Percentiles rank a stretch among this genome's conserved stretches.
Conservation (phyloP, 768 basidiomycete genomes). For the Megacollybia marginata region DNA sequence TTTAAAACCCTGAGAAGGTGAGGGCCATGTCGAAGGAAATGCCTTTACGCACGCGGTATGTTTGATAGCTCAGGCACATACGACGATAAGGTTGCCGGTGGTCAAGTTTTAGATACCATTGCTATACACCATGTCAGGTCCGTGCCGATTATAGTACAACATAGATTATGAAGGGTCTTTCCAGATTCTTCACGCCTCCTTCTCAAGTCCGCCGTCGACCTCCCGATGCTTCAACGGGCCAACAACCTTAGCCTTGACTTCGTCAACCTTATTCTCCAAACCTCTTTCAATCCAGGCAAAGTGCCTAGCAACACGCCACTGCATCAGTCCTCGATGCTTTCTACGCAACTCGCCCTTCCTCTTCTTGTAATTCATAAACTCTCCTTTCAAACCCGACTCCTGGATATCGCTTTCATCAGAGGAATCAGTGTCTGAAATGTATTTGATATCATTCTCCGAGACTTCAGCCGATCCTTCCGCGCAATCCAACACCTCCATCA, state of each 20-base stretch:
- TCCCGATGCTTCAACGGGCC: slow-evolving; percentile 27
- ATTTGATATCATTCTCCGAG: slow-evolving; percentile 12
- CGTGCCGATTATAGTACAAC: too few relatives aligned
- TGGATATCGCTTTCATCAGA: slow-evolving; percentile 16
- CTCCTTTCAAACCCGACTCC: slow-evolving; percentile 14
- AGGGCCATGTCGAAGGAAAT: too few relatives aligned
- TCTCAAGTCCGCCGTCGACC: slow-evolving; percentile 28
- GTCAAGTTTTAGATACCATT: too few relatives aligned
- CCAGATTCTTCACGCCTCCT: slow-evolving; percentile 22
- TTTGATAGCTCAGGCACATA: too few relatives aligned
- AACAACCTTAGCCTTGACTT: slow-evolving; percentile 32
- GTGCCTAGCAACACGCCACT: slow-evolving; percentile 48
- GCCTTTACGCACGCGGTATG: too few relatives aligned
- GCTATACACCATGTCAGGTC: too few relatives aligned
- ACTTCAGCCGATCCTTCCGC: slow-evolving; percentile 22
- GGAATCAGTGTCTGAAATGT: slow-evolving; percentile 6
- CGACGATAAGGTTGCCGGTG: too few relatives aligned
- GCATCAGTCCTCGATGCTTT: slow-evolving; percentile 59
- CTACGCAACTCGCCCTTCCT: slow-evolving; percentile 37
- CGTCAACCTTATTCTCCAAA: slow-evolving; percentile 34
- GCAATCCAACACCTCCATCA: slow-evolving; percentile 37
- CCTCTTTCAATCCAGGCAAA: slow-evolving; percentile 49
- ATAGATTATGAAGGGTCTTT: too few relatives aligned
- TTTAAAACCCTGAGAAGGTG: too few relatives aligned
- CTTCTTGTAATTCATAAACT: slow-evolving; percentile 34